These are phyloP conservation scores for Ogataea minuta DNA, from an alignment of 805 yeast genomes.

Conservation along the genomic window DNA sequence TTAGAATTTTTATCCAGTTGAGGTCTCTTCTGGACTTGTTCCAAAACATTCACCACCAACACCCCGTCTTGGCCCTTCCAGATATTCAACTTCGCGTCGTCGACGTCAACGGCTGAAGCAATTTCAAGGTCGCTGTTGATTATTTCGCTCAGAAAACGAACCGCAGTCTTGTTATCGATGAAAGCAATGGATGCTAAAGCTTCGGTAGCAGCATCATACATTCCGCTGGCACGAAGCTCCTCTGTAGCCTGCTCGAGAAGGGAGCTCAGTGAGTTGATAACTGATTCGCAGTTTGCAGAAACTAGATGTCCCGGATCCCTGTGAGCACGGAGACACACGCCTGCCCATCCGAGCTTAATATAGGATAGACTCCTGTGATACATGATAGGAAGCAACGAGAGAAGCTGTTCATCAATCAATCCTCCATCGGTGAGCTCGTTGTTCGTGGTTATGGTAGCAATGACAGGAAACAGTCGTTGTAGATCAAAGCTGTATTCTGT, in stretches of 20 bases:
- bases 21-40: slow-evolving; percentile 39
- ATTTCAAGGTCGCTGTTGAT: slow-evolving; percentile 44
- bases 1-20: slow-evolving; percentile 68
- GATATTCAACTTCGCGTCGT: slow-evolving; percentile 53
- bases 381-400: slow-evolving; percentile 41
- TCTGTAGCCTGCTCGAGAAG: slow-evolving; percentile 16
- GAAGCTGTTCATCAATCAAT: slow-evolving; percentile 34
- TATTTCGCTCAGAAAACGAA: slow-evolving; percentile 47
- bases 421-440: slow-evolving; percentile 22
- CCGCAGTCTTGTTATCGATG: slow-evolving; percentile 54
- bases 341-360: slow-evolving; percentile 69
- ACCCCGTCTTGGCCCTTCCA: slow-evolving; percentile 72
- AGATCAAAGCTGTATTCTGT: slow-evolving; percentile 25
- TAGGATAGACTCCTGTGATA: slow-evolving; percentile 41
- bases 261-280: slow-evolving; percentile 25
- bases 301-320: slow-evolving; percentile 67
- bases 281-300: slow-evolving; percentile 20
- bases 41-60: slow-evolving; percentile 63
- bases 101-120: slow-evolving; percentile 37
- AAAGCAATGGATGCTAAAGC: slow-evolving; percentile 52
- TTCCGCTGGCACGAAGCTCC: slow-evolving; percentile 37
- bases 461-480: slow-evolving; percentile 34
- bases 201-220: slow-evolving; percentile 51
- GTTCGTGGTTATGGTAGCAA: slow-evolving; percentile 38
- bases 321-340: slow-evolving; percentile 56